phyloP scores from a whole-genome alignment of 805 yeast species.

The Debaryomyces hansenii region DNA sequence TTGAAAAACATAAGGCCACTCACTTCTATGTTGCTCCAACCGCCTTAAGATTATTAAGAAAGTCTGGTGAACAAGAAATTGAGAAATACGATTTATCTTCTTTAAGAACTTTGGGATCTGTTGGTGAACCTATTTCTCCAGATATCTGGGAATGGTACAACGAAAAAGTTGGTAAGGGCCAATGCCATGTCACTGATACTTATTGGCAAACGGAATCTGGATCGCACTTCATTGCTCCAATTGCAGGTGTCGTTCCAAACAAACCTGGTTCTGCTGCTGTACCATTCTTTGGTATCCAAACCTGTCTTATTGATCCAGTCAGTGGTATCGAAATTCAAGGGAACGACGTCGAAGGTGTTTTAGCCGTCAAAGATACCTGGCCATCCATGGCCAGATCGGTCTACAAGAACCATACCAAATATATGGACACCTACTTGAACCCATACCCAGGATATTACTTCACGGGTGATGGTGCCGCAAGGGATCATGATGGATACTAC shows the following conservation, averaged over 20 bases:
- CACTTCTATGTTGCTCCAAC: slow-evolving; percentile 88
- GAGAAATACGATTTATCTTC: slow-evolving; percentile 62
- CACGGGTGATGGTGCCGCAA: slow-evolving; percentile 89
- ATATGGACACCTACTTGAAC: slow-evolving; percentile 75
- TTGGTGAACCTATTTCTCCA: slow-evolving; percentile 84
- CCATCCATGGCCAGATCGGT: slow-evolving; percentile 85
- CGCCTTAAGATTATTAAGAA: slow-evolving; percentile 71
- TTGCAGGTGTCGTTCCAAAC: slow-evolving; percentile 74
- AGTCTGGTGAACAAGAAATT: slow-evolving; percentile 68
- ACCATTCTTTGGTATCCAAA: slow-evolving; percentile 81
- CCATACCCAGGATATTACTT: slow-evolving; percentile 83
- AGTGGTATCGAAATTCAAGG: slow-evolving; percentile 68
- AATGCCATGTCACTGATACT: slow-evolving; percentile 76
- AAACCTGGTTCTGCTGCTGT: slow-evolving; percentile 85
- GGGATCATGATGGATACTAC: slow-evolving; percentile 80
- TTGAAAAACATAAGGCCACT: slow-evolving; percentile 67
- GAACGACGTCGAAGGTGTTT: slow-evolving; percentile 77
- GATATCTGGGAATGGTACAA: slow-evolving; percentile 89
- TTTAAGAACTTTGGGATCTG: slow-evolving; percentile 73
- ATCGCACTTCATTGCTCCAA: slow-evolving; percentile 73
- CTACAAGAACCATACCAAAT: slow-evolving; percentile 74
- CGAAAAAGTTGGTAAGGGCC: slow-evolving; percentile 65
- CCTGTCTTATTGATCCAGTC: slow-evolving; percentile 72
- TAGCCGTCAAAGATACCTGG: slow-evolving; percentile 73
- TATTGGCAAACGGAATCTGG: slow-evolving; percentile 92